Percentiles rank a stretch among this genome's conserved stretches.
phyloP scores from a whole-genome alignment of 2,329 filamentous ascomycete species.

The Amauroascus verrucosus region DNA sequence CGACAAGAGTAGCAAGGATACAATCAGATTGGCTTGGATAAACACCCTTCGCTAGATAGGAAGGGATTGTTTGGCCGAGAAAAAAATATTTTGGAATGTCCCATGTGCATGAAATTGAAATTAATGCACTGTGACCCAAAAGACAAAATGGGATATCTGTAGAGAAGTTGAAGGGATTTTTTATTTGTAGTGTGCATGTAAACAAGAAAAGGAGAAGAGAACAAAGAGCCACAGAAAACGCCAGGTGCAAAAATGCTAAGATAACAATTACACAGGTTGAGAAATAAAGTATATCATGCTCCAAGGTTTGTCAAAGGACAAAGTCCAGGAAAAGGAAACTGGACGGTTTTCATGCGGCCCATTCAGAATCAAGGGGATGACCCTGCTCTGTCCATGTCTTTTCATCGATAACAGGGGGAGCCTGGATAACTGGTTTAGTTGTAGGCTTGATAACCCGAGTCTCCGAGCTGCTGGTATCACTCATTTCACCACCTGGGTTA shows the following conservation, averaged over 20 bases:
- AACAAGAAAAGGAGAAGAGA: background rate
- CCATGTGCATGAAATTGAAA: background rate
- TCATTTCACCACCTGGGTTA: constrained; percentile 35
- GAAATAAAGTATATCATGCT: background rate
- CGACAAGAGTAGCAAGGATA: background rate
- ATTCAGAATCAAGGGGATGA: constrained; percentile 38
- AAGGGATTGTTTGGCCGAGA: background rate
- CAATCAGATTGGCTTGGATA: background rate
- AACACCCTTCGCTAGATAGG: background rate
- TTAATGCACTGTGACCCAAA: background rate
- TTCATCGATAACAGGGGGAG: constrained; percentile 23
- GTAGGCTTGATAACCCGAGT: background rate
- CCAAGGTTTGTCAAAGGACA: background rate
- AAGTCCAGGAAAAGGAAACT: background rate
- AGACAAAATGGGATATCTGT: background rate
- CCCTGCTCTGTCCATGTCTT: constrained; percentile 22
- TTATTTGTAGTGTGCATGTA: background rate
- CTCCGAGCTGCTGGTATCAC: constrained; percentile 29
- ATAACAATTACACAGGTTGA: background rate
- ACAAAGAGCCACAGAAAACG: background rate
- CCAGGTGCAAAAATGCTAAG: background rate
- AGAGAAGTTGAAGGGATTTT: background rate
- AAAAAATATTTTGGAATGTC: background rate
- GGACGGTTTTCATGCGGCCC: constrained; percentile 28
- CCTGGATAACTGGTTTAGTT: constrained; percentile 18